phyloP scores from a whole-genome alignment of 352 stramenopile species.

The Phytophthora pseudosyringae region DNA sequence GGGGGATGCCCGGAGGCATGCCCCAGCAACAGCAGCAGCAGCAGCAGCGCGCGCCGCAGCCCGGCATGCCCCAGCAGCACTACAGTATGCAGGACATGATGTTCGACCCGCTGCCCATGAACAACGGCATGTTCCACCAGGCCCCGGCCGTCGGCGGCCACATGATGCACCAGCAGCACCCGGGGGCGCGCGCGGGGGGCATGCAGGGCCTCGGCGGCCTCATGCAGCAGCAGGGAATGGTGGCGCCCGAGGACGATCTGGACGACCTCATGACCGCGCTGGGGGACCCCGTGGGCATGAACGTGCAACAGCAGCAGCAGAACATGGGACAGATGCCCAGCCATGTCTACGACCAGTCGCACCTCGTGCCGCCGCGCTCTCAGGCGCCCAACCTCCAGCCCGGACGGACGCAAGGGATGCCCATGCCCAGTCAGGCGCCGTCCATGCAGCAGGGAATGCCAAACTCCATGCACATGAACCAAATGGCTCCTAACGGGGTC shows the following conservation, averaged over 20 bases:
- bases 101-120: slow-evolving; percentile 76
- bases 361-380: slow-evolving; percentile 54
- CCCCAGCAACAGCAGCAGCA: slow-evolving; percentile 31
- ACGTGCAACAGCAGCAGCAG: slow-evolving; percentile 55
- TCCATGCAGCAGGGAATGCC: slow-evolving; percentile 44
- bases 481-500: slow-evolving; percentile 28
- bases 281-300: slow-evolving; percentile 56
- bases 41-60: slow-evolving; percentile 13
- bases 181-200: slow-evolving; percentile 4
- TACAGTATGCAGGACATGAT: slow-evolving; percentile 81
- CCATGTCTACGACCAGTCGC: slow-evolving; percentile 68
- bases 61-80: slow-evolving; percentile 45
- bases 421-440: slow-evolving; percentile 38
- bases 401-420: slow-evolving; percentile 34
- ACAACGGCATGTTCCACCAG: slow-evolving; percentile 64
- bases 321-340: slow-evolving; percentile 58
- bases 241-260: slow-evolving; percentile 68
- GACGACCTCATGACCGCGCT: slow-evolving; percentile 74
- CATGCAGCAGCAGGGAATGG: slow-evolving; percentile 59
- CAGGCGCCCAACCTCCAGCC: slow-evolving; percentile 36
- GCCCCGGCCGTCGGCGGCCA: slow-evolving; percentile 24
- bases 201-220: slow-evolving; percentile 35
- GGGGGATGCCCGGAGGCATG: slow-evolving; percentile 51
- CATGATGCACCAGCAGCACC: slow-evolving; percentile 56
- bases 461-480: slow-evolving; percentile 43